Base-by-base conservation (phyloP, 1,284 basidiomycete genomes). In the Moniliella sp. region DNA sequence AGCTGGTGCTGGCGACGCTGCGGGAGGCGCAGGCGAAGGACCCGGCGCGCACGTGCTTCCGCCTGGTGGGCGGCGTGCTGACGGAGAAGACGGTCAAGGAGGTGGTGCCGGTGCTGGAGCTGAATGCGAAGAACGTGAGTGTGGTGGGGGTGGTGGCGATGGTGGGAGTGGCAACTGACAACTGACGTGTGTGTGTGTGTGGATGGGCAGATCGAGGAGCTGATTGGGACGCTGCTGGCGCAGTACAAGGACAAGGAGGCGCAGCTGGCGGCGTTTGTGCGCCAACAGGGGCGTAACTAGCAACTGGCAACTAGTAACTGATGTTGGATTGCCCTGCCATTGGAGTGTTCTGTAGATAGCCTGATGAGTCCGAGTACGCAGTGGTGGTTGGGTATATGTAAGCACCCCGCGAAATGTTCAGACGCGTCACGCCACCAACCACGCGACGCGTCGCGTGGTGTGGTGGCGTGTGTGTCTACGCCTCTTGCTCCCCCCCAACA, bases 61-160 rank as follows among this genome's bases (percentile, higher is more conserved):
- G 91, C 30, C 69, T 97, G 45, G 79, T 99, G 40, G 91, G 91
- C 8, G 91, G 88, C 17, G 76, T 93, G 2, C 70, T 99, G 5
- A 86, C 94, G 15, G 84, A 97, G 62, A 71, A 86, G 29, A 94
- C 83, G 0, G 91, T 97, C 28, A 76, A 78, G 57, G 91, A 97
- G 49, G 83, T 97, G 18, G 74, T 83, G 18, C 88, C 88, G 25
- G 75, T 78, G 10, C 42, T 60, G 7, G 45, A 59, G 36, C 45
- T 45, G 15, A 60, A 51, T 27, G 35, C 49, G 14, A 42, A 46
- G 21, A 50, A 53, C 25, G 55, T 58, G 39, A 35, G 55, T 50
- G 2, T 7, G 12, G 15, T 4, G 13, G 16, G 10, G 9, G 9
- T 15, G 17, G 14, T 5, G 5, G 29, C 16, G 14, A 4, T 3